These are phyloP conservation scores for Podila horticola DNA, from an alignment of 192 early-diverging fungal genomes.

Conservation along the genomic window DNA sequence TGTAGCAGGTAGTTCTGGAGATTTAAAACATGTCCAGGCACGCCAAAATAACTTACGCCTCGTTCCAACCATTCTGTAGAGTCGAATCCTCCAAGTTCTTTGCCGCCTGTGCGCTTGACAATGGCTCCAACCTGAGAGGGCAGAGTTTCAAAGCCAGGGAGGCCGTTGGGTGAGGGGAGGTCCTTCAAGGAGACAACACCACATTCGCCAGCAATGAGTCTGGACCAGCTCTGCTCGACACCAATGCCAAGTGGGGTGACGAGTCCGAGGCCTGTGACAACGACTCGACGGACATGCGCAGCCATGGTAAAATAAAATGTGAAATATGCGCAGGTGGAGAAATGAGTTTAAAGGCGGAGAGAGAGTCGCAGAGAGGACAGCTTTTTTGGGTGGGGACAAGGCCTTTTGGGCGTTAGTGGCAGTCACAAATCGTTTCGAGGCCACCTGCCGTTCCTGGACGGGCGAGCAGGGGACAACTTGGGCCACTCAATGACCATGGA, in stretches of 20 bases:
- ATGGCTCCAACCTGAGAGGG: constrained; percentile 82
- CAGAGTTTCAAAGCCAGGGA: constrained; percentile 68
- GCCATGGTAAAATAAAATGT: constrained; percentile 10
- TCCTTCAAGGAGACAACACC: constrained; percentile 79
- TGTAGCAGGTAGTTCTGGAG: background rate
- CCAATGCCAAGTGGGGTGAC: constrained; percentile 91
- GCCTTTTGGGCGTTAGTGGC: background rate
- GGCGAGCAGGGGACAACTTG: no score
- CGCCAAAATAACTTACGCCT: constrained; percentile 61
- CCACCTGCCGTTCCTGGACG: no score
- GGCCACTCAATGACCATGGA: no score
- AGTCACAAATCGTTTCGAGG: background rate
- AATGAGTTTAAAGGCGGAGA: background rate
- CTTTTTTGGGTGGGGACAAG: background rate
- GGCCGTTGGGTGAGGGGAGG: constrained; percentile 21
- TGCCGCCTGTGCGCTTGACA: constrained; percentile 63
- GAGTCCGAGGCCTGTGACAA: constrained; percentile 94
- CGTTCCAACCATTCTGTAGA: constrained; percentile 77
- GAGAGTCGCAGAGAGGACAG: background rate
- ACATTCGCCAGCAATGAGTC: constrained; percentile 74
- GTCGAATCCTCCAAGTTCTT: constrained; percentile 71
- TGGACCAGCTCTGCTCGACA: constrained; percentile 74
- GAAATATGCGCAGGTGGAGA: no score
- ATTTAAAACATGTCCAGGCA: background rate
- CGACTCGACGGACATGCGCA: constrained; percentile 72